Evolutionary conservation across 208 protist genomes (phyloP).

Genomic region (Leishmania tarentolae): DNA sequence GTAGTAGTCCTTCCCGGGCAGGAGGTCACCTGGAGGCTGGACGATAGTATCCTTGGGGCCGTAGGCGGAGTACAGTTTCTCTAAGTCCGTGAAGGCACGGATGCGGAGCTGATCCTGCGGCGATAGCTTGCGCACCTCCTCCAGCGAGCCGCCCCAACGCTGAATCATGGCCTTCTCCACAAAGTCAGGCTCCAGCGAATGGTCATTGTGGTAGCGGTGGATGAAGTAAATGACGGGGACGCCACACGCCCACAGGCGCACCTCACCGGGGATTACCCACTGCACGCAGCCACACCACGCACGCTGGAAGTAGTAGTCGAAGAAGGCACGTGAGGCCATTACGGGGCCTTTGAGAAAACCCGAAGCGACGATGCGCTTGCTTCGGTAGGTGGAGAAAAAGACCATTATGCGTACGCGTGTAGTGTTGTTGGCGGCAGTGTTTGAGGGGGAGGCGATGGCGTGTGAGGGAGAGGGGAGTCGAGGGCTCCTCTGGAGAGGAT

Average conservation of each 20-base stretch:
- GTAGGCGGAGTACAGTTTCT: constrained; percentile 88
- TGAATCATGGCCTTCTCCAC: constrained; percentile 84
- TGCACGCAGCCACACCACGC: constrained; percentile 74
- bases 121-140: constrained; percentile 81
- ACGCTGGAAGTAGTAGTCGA: constrained; percentile 86
- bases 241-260: constrained; percentile 68
- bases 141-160: constrained; percentile 85
- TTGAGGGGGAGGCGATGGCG: not conserved
- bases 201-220: constrained; percentile 87
- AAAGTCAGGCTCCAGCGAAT: constrained; percentile 71
- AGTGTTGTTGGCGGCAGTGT: not conserved
- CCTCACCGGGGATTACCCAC: constrained; percentile 80
- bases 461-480: not conserved
- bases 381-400: constrained; percentile 84
- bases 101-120: constrained; percentile 87
- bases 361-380: constrained; percentile 62
- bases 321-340: constrained; percentile 70
- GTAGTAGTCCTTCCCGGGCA: constrained; percentile 87
- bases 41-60: constrained; percentile 83
- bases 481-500: not conserved
- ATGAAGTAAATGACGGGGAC: constrained; percentile 82
- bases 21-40: constrained; percentile 67
- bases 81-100: constrained; percentile 73
- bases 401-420: constrained; percentile 41
- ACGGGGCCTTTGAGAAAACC: constrained; percentile 72